Base-by-base conservation (phyloP, 805 yeast genomes). In the Lachancea waltii region DNA sequence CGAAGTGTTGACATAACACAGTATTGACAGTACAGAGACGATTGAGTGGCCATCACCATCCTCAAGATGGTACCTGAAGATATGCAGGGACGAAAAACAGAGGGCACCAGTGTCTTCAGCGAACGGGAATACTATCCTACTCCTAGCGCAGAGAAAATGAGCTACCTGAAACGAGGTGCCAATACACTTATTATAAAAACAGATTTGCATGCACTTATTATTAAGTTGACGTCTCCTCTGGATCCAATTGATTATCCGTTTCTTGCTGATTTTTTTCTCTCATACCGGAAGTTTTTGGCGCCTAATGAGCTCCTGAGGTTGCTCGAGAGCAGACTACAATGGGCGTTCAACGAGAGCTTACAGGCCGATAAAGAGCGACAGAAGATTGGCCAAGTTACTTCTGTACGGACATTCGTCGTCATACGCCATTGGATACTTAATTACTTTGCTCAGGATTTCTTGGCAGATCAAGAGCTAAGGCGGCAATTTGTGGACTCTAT, bases 351-450 rank as follows among this genome's bases (percentile, higher is more conserved):
- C 53, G 37, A 38, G 23, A 13, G 25, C 15, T 14, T 33, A 22
- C 30, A 39, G 14, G 38, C 29, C 13, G 57, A 56, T 32, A 56
- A 51, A 14, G 49, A 53, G n/a, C 53, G 52, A 28, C 51, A 54
- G 8, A 69, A 68, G 43, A 53, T 71, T 3, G 95, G 94, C 1
- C 73, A 79, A 42, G 66, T 82, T 31, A 79, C 81, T 2, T 65
- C 85, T 9, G 72, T 89, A 25, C 70, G 97, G 50, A 81, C 95
- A 0, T 90, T 89, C 64, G 95, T 85, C 19, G 79, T 83, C 20
- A 50, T 92, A 30, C 74, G 97, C 52, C 95, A 85, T 63, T 90
- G 97, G 95, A 58, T 90, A 14, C 62, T 85, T 42, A 90, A 89
- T 59, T 89, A 85, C 58, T 92, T 86, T 51, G 70, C 77, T 29